Base-by-base conservation (phyloP, 1,284 basidiomycete species). In the Neolentinus lepideus region DNA sequence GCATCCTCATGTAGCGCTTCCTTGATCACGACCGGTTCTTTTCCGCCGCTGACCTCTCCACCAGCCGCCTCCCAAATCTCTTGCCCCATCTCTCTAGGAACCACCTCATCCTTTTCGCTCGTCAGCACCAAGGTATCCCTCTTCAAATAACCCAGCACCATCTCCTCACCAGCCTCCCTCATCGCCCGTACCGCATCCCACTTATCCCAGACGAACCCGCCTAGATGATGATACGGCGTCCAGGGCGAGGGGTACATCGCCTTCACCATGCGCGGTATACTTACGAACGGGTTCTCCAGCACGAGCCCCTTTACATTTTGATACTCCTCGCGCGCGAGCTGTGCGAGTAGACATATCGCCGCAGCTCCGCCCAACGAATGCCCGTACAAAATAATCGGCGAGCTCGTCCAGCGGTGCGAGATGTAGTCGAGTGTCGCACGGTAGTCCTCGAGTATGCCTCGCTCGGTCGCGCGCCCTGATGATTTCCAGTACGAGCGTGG, bases 221-320 rank as follows among this genome's bases (percentile, higher is more conserved):
- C 70, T 33, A 80, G 71, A 59, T 78, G 74, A 33, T 71, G 75
- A 57, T 80, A 80, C 0, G 78, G 79, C 4, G 80, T 58, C 77
- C 77, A 79, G 26, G 62, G 64, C 52, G 76, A 71, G 0, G 78
- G 75, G 58, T 81, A 81, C 2, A 81, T 63, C 3, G 76, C 73
- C 21, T 66, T 63, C 2, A 80, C 70, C 79, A 81, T 80, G 21
- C 62, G 71, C 0, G 75, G 74, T n/a, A 80, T 73, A 4, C 75
- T 78, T 0, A 74, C 62, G 58, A 81, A 75, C 0, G 79, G 74
- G 61, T 81, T 81, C 61, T 81, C 79, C 10, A 81, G 65, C 2
- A 80, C 66, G 6, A 79, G 59, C 1, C 75, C 78, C 21, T 58
- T 57, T 9, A 77, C 63, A 31, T 3, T 60, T 58, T 2, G 52